Evolutionary conservation across 208 protist genomes (phyloP).

Genomic region (Acanthamoeba triangularis): DNA sequence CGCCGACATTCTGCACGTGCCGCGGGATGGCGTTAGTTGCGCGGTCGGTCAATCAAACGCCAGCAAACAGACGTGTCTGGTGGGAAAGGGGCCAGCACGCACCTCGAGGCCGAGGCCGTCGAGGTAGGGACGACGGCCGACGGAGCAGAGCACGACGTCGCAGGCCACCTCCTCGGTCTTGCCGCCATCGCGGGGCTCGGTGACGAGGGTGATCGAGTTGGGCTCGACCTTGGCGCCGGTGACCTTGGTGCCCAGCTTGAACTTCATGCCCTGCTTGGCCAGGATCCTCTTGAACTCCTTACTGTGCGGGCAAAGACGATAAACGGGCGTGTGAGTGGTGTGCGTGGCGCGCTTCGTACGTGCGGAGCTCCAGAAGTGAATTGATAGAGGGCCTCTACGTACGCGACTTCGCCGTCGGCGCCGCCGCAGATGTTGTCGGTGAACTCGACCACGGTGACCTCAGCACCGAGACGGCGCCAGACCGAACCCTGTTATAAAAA

Average conservation of each 20-base stretch:
- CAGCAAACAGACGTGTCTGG: background rate
- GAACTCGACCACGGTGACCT: conserved; percentile 99
- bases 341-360: conserved; percentile 87
- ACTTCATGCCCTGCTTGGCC: conserved; percentile 92
- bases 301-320: background rate
- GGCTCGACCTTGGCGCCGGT: conserved; percentile 86
- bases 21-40: background rate
- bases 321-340: conserved; percentile 82
- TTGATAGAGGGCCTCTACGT: background rate
- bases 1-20: conserved; percentile 91
- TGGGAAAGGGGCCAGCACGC: background rate
- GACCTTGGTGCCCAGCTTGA: conserved; percentile 92
- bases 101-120: conserved; percentile 95
- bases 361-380: background rate
- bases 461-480: conserved; percentile 97
- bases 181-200: conserved; percentile 95
- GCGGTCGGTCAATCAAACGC: background rate
- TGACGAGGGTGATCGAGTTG: conserved; percentile 91
- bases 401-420: conserved; percentile 83
- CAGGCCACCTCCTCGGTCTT: conserved; percentile 78
- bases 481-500: conserved; percentile 95
- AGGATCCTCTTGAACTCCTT: conserved; percentile 81
- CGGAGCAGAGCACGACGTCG: conserved; percentile 97
- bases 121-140: conserved; percentile 98
- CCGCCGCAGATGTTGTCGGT: conserved; percentile 93